Evolutionary conservation across 2,329 filamentous ascomycete genomes (phyloP), one percentile per base, ranked within the genome.

Genomic region (Pleoardoris graminearum): DNA sequence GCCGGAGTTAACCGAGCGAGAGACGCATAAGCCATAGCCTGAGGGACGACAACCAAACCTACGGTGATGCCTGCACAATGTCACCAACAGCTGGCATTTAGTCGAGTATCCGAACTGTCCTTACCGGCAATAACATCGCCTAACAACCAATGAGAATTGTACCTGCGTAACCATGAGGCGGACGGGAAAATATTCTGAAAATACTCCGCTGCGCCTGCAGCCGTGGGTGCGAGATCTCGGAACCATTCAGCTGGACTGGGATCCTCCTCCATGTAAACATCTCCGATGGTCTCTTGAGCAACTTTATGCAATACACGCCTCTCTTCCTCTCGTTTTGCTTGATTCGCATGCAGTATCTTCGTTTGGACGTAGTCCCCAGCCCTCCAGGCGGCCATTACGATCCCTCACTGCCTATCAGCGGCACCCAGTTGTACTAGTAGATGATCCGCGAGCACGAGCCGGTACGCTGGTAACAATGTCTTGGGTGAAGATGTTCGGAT

Each of bases 11-110:
- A 80, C 49, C 86, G 82, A 44, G 92, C 92, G 21, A 97, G 81
- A 57, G 86, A 80, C 22, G 92, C 91, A 75, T 97, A 97, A 0
- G 92, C 91, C 92, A 97, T 97, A 59, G 90, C 88, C 70, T 97
- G 92, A 4, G 92, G 92, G 11, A 97, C 90, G 22, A 97, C 91
- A 23, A 91, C 88, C 39, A 86, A 80, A 27, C 88, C 88, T 39
- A 89, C 84, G 1, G 86, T 89, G 58, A 89, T 37, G 11, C 65
- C 59, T 67, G 23, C 3, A 7, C 14, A 8, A n/a, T 48, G 55
- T 45, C n/a, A 46, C n/a, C 29, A 12, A 25, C 8, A 49, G 23
- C 19, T 22, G 8, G 35, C 3, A 4, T 11, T 1, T 3, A 29
- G 21, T 12, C 2, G 27, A 4, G 8, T 12, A 16, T 3, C 7